phyloP scores from a whole-genome alignment of 345 rosid genomes.

The Laguncularia racemosa region DNA sequence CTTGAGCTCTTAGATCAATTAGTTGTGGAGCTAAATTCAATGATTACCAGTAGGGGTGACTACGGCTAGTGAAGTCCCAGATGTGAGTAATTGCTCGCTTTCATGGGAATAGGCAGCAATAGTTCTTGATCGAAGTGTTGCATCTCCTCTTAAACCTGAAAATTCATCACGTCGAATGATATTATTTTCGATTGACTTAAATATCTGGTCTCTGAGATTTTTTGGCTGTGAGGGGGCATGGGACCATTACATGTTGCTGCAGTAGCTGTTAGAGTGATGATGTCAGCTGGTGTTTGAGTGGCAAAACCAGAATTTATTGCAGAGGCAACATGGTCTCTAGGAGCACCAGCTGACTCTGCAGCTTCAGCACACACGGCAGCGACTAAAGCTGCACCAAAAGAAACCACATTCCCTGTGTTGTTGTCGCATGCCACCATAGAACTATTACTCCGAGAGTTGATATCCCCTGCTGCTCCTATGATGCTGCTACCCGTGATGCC shows the following conservation, averaged over 20 bases:
- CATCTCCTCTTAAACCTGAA: slow-evolving; percentile 18
- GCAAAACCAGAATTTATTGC: slow-evolving; percentile 14
- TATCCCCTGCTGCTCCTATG: background rate
- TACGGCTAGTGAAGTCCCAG: slow-evolving; percentile 6
- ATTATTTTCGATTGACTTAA: too few relatives aligned
- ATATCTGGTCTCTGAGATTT: too few relatives aligned
- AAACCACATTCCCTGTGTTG: slow-evolving; percentile 5
- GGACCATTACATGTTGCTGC: slow-evolving; percentile 15
- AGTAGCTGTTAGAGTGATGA: slow-evolving; percentile 15
- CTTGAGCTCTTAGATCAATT: background rate
- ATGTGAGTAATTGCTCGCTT: slow-evolving; percentile 5
- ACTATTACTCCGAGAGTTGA: slow-evolving; percentile 1
- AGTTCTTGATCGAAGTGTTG: slow-evolving; percentile 15
- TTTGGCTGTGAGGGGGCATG: too few relatives aligned
- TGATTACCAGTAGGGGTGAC: slow-evolving; percentile 12
- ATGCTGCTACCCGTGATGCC: slow-evolving; percentile 10
- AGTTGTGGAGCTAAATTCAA: background rate
- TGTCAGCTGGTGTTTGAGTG: slow-evolving; percentile 14
- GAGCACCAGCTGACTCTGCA: slow-evolving; percentile 13
- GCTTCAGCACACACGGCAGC: slow-evolving; percentile 21
- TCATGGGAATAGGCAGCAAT: slow-evolving; percentile 1
- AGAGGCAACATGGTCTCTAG: slow-evolving; percentile 14
- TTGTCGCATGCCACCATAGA: slow-evolving; percentile 2
- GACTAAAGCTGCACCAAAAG: slow-evolving; percentile 13
- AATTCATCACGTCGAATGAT: background rate